A percentile compares a stretch with the other conserved stretches of the same genome.
These are phyloP conservation scores for Xylaria sp. DNA, from an alignment of 2,329 filamentous ascomycete genomes.

Conservation along the genomic window DNA sequence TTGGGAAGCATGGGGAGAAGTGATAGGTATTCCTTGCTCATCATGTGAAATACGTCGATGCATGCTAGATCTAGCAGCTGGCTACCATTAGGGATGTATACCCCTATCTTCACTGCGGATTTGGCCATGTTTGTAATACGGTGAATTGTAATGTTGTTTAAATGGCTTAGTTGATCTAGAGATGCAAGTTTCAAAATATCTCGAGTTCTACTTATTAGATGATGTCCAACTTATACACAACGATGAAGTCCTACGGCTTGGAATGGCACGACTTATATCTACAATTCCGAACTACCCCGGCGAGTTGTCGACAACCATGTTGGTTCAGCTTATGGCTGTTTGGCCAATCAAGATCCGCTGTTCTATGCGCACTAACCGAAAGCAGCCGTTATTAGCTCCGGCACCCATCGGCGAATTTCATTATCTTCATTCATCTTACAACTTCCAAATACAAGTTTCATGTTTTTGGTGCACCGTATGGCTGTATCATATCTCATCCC, in stretches of 20 bases:
- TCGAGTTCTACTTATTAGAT: neutral
- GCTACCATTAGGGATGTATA: conserved; percentile 20
- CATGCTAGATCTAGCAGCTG: conserved; percentile 35
- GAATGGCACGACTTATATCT: conserved; percentile 21
- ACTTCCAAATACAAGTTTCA: neutral
- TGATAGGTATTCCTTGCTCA: conserved; percentile 34
- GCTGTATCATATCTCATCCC: neutral
- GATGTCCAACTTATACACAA: neutral
- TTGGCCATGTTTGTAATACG: conserved; percentile 17
- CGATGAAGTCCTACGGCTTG: neutral
- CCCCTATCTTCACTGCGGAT: conserved; percentile 29
- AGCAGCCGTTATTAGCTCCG: conserved; percentile 1
- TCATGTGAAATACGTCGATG: conserved; percentile 34
- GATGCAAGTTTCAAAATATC: neutral
- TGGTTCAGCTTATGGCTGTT: neutral
- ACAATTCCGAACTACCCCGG: conserved; percentile 19
- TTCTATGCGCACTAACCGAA: neutral
- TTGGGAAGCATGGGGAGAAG: conserved; percentile 29
- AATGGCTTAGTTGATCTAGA: neutral
- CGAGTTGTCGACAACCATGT: conserved; percentile 5
- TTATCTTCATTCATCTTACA: neutral
- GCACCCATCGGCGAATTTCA: conserved; percentile 16
- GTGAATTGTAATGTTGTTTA: neutral
- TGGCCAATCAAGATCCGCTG: conserved; percentile 5
- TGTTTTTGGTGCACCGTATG: neutral